Evolutionary conservation across 2,329 filamentous ascomycete genomes (phyloP).

Genomic region (Cadophora malorum): DNA sequence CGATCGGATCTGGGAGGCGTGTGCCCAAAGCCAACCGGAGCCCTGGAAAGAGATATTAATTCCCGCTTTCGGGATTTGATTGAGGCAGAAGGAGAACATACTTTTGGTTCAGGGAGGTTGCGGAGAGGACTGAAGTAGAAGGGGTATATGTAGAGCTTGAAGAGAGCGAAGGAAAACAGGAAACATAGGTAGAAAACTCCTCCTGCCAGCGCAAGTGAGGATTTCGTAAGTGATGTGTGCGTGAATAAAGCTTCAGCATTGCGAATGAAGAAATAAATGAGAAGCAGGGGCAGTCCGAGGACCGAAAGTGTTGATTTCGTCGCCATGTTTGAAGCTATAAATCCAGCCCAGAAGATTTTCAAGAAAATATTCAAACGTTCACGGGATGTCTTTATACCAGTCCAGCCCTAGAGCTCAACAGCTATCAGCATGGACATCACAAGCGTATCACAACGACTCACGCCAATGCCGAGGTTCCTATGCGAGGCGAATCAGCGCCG

Average conservation of each 20-base stretch:
- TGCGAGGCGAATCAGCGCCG: background rate
- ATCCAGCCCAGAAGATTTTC: background rate
- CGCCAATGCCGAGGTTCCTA: background rate
- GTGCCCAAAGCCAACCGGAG: constrained; percentile 9
- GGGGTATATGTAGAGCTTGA: constrained; percentile 9
- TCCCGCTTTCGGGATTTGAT: too few species aligned
- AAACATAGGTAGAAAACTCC: constrained; percentile 1
- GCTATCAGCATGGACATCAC: background rate
- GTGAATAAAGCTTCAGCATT: background rate
- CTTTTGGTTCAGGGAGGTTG: constrained; percentile 14
- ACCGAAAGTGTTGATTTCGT: background rate
- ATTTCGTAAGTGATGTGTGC: background rate
- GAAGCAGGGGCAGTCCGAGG: background rate
- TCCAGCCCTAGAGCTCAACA: background rate
- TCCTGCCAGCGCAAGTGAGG: background rate
- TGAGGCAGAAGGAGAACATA: background rate
- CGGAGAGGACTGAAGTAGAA: constrained; percentile 12
- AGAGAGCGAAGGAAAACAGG: background rate
- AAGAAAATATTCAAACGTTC: background rate
- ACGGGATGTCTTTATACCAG: background rate
- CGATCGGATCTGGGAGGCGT: background rate
- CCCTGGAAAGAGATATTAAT: background rate
- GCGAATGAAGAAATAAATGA: constrained; percentile 2
- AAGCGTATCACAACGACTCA: background rate
- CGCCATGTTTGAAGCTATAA: background rate